phyloP scores from a whole-genome alignment of 768 basidiomycete genomes.

The Termitomyces heimii region DNA sequence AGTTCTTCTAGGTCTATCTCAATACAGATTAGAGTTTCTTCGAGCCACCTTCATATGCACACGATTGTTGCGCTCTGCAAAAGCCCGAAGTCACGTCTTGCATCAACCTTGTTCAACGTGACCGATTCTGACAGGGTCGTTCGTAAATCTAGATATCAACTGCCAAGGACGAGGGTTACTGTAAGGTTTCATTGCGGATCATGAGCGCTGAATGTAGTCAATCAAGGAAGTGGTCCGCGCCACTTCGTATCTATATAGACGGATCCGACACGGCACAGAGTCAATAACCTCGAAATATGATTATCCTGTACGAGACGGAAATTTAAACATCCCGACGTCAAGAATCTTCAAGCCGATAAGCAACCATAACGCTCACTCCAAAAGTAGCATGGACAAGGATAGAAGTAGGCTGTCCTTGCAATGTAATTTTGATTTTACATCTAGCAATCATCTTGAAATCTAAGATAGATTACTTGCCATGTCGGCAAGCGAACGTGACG shows the following conservation, averaged over 20 bases:
- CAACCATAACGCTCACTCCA: constrained; percentile 40
- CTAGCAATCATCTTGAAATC: constrained; percentile 23
- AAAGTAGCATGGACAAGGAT: constrained; percentile 17
- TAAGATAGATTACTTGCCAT: constrained; percentile 30
- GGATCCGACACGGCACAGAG: constrained; percentile 11
- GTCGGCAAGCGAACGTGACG: constrained; percentile 28
- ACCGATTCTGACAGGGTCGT: too few species aligned
- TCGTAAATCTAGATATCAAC: too few species aligned
- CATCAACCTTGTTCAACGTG: constrained; percentile 19
- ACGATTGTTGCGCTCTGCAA: constrained; percentile 4
- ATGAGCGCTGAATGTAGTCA: constrained; percentile 18
- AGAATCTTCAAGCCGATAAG: constrained; percentile 34
- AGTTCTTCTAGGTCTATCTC: constrained; percentile 22
- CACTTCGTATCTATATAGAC: constrained; percentile 18
- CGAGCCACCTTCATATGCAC: constrained; percentile 18
- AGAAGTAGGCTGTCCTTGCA: constrained; percentile 27
- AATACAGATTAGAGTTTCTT: constrained; percentile 14
- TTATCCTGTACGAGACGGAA: constrained; percentile 15
- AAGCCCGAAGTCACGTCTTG: constrained; percentile 7
- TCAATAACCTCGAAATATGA: constrained; percentile 1
- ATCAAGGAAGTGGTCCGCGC: constrained; percentile 1
- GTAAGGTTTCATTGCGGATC: constrained; percentile 20
- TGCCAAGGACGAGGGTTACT: constrained; percentile 6
- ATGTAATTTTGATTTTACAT: constrained; percentile 23
- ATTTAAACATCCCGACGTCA: constrained; percentile 38